Conservation (phyloP, 345 rosid genomes). For the Eucalyptus brandiana region DNA sequence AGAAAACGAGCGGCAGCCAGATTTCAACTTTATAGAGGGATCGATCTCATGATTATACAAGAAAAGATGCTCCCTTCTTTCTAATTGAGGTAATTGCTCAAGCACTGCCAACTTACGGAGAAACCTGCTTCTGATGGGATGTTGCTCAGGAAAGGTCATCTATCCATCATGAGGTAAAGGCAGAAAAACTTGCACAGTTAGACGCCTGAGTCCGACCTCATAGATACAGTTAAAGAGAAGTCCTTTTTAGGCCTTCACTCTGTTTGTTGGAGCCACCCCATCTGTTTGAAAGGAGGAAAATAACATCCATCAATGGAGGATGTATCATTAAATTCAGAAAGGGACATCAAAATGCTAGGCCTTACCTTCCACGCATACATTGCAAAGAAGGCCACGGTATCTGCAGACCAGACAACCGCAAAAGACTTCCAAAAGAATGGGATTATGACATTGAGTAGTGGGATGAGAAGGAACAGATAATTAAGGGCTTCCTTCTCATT, state of each 20-base stretch:
- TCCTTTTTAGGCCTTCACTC: slow-evolving; percentile 13
- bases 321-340: neutral
- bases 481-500: slow-evolving; percentile 94
- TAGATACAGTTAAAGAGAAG: neutral
- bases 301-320: neutral
- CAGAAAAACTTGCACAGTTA: neutral
- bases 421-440: slow-evolving; percentile 93
- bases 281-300: slow-evolving; percentile 5
- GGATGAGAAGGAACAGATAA: slow-evolving; percentile 79
- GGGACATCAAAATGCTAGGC: neutral
- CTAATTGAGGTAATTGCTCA: neutral
- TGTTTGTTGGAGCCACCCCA: slow-evolving; percentile 57
- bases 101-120: neutral
- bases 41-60: neutral
- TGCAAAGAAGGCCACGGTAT: slow-evolving; percentile 64
- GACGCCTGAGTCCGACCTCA: neutral
- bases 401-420: slow-evolving; percentile 92
- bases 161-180: neutral
- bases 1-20: neutral
- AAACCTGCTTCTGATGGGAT: neutral
- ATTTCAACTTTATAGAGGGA: neutral
- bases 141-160: neutral
- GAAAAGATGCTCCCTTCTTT: neutral
- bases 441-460: slow-evolving; percentile 67
- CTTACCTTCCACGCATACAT: slow-evolving; percentile 98